Evolutionary conservation across 352 stramenopile species (phyloP), one percentile per base, ranked within the genome.

Genomic region (Globisporangium polare): DNA sequence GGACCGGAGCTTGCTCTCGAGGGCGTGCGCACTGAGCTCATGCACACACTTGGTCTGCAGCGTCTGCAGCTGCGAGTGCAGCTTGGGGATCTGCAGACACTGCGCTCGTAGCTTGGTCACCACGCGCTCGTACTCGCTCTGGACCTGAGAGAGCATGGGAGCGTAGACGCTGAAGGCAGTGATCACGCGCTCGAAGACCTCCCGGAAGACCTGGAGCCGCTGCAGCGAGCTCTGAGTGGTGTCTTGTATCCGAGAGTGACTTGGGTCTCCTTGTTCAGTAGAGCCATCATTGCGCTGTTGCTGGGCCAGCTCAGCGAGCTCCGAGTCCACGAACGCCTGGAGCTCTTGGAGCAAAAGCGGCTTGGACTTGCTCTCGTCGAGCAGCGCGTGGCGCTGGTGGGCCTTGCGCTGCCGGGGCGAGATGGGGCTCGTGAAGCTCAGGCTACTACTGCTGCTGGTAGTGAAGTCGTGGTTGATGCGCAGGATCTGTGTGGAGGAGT

Each of bases 121-220:
- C 18, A 70, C 69, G 5, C 53, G 45, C 50, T 92, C 83, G 53
- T 92, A 90, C 24, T 89, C 83, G 53, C 78, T 67, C 33, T 86
- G 73, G 55, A 92, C 80, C 20, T 73, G 68, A n/a, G 75, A 58
- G 31, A 92, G 47, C n/a, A 90, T 51, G 1, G 80, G 80, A 10
- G 79, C 72, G 50, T 90, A 92, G 22, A 88, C 76, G 15, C 55
- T 88, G 60, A 92, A 92, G 20, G 72, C 66, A 12, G 72, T 70
- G 22, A 90, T 88, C 0, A 89, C 43, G 13, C 72, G 71, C 35
- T 74, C 47, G 12, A 92, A 85, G 2, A 78, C 60, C 51, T 80
- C 58, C 4, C 78, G 75, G 51, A 85, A 88, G 3, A 89, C 69
- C 31, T 88, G 76, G 2, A 92, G 69, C 0, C 83, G 69, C 35